Conservation (phyloP, 495 filamentous ascomycete genomes). For the Neurospora sp. region DNA sequence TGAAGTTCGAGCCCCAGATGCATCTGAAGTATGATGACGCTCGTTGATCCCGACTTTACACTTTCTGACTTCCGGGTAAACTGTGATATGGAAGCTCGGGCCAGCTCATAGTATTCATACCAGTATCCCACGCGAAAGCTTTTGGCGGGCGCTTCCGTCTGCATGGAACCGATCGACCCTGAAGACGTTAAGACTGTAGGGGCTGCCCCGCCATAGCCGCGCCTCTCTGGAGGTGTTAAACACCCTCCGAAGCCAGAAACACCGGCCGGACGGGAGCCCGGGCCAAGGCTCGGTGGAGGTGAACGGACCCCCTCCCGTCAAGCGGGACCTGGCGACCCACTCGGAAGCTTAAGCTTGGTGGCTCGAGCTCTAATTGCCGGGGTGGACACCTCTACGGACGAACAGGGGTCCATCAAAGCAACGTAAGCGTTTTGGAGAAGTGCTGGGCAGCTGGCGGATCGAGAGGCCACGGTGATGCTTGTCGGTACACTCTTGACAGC, state of each 20-base stretch:
- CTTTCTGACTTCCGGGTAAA: neutral
- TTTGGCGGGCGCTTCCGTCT: neutral
- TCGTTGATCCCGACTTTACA: neutral
- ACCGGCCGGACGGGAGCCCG: neutral
- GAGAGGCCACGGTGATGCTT: constrained; percentile 24
- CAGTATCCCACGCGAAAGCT: neutral
- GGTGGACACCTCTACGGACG: neutral
- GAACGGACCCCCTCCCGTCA: neutral
- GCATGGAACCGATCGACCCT: neutral
- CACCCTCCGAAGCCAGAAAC: neutral
- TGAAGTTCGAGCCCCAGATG: neutral
- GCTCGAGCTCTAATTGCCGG: neutral
- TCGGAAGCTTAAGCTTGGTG: neutral
- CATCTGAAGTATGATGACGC: neutral
- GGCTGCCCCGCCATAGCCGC: neutral
- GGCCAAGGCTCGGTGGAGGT: neutral
- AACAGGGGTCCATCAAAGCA: constrained; percentile 23
- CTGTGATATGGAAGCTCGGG: neutral
- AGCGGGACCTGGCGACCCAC: neutral
- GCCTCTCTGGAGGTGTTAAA: neutral
- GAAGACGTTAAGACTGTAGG: neutral
- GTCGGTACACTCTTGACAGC: constrained; percentile 3
- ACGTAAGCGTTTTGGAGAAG: constrained; percentile 30
- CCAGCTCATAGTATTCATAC: neutral
- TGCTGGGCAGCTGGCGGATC: constrained; percentile 10